Base-by-base conservation (phyloP, 2,329 filamentous ascomycete genomes). In the Aspergillus persii region DNA sequence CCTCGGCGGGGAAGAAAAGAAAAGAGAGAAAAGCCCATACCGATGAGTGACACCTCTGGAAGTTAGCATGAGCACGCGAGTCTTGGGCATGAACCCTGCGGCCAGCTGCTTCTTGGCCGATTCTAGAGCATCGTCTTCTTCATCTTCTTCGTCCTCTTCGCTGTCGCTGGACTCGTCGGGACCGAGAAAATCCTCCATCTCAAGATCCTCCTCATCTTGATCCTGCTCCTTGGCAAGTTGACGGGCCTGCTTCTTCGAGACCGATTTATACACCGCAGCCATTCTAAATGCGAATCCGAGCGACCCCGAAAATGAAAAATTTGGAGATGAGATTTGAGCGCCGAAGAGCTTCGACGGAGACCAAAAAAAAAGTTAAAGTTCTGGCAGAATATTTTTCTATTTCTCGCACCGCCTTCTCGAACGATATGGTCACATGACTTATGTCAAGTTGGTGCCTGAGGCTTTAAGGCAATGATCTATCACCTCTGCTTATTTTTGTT, bases 41-140 rank as follows among this genome's bases (percentile, higher is more conserved):
- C 90, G 85, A 77, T 91, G 92, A 36, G 94, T 96, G 55, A 98
- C 91, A 64, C 95, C 95, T 80, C 95, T 84, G 27, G 93, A 97
- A 29, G 91, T 95, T 68, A 99, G 83, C 70, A 98, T 93, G 64
- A 99, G 82, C 54, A 98, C 90, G 69, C 92, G 78, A 67, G 78
- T 78, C 63, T 80, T 79, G 30, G 78, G 75, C 73, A 78, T 76
- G 9, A 71, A 69, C 8, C 74, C 74, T 56, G 70, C 63, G 54
- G 72, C 70, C 52, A 70, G 65, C 61, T 70, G 68, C 62, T 71
- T 71, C 67, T 72, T 74, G 33, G 68, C 71, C 44, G 62, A 65
- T 58, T 67, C 67, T 56, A 33, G 61, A 39, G 55, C 26, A 47
- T 47, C 18, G 58, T 71, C 66, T 41, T 72, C 69, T 26, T 73